Base-by-base conservation (phyloP, 768 basidiomycete genomes). In the Hygrophoropsis aurantiaca region DNA sequence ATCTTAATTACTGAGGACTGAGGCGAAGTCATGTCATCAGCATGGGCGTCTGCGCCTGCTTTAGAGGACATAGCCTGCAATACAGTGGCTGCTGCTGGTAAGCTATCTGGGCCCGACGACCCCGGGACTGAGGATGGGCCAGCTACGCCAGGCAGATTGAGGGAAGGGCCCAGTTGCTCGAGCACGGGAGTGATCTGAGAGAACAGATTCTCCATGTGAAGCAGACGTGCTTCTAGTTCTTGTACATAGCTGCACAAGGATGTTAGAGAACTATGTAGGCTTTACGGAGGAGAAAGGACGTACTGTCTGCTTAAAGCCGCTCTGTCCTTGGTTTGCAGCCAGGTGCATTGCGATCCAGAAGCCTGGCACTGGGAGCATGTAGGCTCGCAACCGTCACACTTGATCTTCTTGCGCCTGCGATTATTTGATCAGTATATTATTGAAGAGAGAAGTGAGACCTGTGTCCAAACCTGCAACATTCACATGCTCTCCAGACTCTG, bases 291-390 rank as follows among this genome's bases (percentile, higher is more conserved):
- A 21, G 21, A 2, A 47, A 40, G 3, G 44, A 76, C 90, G 54
- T 63, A 93, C 90, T 93, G 90, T 74, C 90, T 77, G 61, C 91
- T 93, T 53, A 92, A 71, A 4, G 90, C 90, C 19, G 90, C 90
- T 58, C 90, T 82, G 67, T 93, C 90, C 70, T 90, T 92, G 5
- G 90, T 93, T 69, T 93, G 90, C 35, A 91, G 73, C 90, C 90
- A 93, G 36, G 87, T 89, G 61, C 90, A 93, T 56, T 83, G 80
- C 1, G 87, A 85, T 38, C 81, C 82, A 6, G 88, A 85, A 35
- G 80, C 70, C 15, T 79, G 63, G 60, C 90, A 93, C 59, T 92
- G 90, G 0, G 87, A 85, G 57, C 90, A 93, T 10, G 84, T 86
- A 11, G 90, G 90, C 61, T 93, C 90, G 58, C 74, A 79, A 54